A percentile compares a stretch with the other conserved stretches of the same genome.
These are phyloP conservation scores for Acanthamoeba lenticulata DNA, from an alignment of 208 protist species.

Conservation along the genomic window DNA sequence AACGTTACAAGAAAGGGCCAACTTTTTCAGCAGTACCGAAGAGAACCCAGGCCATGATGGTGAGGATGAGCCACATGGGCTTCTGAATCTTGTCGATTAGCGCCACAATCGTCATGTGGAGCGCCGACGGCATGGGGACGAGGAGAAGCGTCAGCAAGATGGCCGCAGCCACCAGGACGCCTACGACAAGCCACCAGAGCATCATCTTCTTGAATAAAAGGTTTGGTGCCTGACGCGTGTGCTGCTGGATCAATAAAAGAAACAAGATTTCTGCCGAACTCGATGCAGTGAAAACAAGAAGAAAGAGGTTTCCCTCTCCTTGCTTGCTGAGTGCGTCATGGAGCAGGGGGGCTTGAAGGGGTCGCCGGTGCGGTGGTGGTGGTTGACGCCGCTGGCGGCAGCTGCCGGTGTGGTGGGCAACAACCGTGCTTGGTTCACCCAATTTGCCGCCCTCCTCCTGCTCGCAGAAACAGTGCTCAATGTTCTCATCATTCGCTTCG, in stretches of 20 bases:
- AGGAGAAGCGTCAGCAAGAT: conserved; percentile 1
- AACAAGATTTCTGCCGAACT: no score
- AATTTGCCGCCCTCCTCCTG: background rate
- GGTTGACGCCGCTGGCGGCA: background rate
- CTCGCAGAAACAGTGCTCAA: background rate
- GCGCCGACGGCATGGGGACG: background rate
- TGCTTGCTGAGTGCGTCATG: background rate
- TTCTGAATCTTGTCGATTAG: background rate
- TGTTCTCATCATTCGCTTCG: conserved; percentile 29
- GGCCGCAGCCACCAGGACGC: background rate
- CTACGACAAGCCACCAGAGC: conserved; percentile 4
- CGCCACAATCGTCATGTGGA: background rate
- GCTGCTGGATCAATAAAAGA: no score
- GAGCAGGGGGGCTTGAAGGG: background rate
- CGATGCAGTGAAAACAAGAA: background rate
- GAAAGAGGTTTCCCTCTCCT: no score
- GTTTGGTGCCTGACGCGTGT: no score
- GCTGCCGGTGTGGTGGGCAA: background rate
- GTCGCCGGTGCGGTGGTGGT: background rate
- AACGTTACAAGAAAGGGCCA: background rate
- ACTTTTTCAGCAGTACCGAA: conserved; percentile 9
- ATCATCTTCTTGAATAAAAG: conserved; percentile 12
- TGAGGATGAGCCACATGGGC: background rate
- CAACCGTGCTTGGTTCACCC: background rate
- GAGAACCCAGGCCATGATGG: conserved; percentile 33